A percentile compares a stretch with the other conserved stretches of the same genome.
Conservation (phyloP, 768 basidiomycete genomes). For the Mycena maculata region DNA sequence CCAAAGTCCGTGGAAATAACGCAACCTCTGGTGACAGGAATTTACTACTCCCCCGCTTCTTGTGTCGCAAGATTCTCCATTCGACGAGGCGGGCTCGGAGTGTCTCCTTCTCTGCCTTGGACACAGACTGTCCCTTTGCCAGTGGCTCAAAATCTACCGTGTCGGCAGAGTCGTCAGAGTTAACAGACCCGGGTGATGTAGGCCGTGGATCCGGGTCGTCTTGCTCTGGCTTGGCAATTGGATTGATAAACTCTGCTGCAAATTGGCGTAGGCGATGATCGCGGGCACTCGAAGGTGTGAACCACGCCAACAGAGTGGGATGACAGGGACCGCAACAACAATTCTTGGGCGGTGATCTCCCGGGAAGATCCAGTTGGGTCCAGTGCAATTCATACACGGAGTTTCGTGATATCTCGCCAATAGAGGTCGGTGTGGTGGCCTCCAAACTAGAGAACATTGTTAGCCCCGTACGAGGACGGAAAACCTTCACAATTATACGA, state of each 20-base stretch:
- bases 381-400: constrained; percentile 15
- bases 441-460: constrained; percentile 5
- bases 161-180: neutral
- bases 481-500: constrained; percentile 10
- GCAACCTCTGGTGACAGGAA: constrained; percentile 2
- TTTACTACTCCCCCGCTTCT: constrained; percentile 6
- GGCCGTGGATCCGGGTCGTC: neutral
- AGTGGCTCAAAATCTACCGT: constrained; percentile 6
- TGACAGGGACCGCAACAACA: constrained; percentile 26
- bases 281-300: constrained; percentile 3
- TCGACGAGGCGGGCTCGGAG: neutral
- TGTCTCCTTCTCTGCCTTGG: neutral
- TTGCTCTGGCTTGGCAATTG: neutral
- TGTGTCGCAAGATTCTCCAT: constrained; percentile 3
- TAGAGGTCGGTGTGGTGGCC: neutral
- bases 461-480: constrained; percentile 26
- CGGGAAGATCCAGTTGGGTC: constrained; percentile 15
- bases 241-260: constrained; percentile 9
- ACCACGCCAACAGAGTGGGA: neutral
- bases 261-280: constrained; percentile 23
- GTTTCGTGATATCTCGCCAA: constrained; percentile 15
- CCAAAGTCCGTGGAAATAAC: neutral
- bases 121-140: neutral
- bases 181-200: neutral
- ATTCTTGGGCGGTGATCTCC: constrained; percentile 3